phyloP scores from a whole-genome alignment of 768 basidiomycete genomes.

The Lactifluus hygrophoroides region DNA sequence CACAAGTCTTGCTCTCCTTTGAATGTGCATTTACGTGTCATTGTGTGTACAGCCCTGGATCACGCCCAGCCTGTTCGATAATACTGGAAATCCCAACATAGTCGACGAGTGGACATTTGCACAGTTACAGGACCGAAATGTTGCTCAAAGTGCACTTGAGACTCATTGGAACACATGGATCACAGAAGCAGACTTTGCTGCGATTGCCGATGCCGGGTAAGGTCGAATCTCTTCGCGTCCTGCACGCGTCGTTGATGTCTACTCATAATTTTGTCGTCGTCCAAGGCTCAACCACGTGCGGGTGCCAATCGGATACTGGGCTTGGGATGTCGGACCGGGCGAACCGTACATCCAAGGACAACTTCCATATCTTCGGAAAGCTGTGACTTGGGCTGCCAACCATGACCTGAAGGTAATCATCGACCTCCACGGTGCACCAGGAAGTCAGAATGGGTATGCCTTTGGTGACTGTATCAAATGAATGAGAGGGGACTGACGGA shows the following conservation, averaged over 20 bases:
- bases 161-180: slow-evolving; percentile 82
- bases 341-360: slow-evolving; percentile 79
- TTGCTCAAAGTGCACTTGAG: slow-evolving; percentile 43
- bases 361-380: slow-evolving; percentile 58
- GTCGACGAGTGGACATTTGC: slow-evolving; percentile 78
- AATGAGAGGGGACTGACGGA: background rate
- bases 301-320: slow-evolving; percentile 86
- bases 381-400: slow-evolving; percentile 59
- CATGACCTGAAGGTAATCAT: slow-evolving; percentile 73
- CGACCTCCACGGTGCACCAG: slow-evolving; percentile 65
- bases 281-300: slow-evolving; percentile 72
- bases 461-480: background rate
- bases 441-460: slow-evolving; percentile 71
- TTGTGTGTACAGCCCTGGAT: slow-evolving; percentile 53
- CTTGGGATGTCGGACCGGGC: slow-evolving; percentile 68
- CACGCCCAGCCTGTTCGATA: slow-evolving; percentile 66
- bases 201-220: slow-evolving; percentile 70
- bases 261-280: background rate
- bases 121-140: slow-evolving; percentile 43
- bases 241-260: slow-evolving; percentile 4
- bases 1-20: background rate
- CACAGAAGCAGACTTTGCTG: slow-evolving; percentile 68
- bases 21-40: background rate
- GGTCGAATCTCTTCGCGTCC: slow-evolving; percentile 7
- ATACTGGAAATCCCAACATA: slow-evolving; percentile 49